Base-by-base conservation (phyloP, 345 rosid genomes). In the Camelina sativa region DNA sequence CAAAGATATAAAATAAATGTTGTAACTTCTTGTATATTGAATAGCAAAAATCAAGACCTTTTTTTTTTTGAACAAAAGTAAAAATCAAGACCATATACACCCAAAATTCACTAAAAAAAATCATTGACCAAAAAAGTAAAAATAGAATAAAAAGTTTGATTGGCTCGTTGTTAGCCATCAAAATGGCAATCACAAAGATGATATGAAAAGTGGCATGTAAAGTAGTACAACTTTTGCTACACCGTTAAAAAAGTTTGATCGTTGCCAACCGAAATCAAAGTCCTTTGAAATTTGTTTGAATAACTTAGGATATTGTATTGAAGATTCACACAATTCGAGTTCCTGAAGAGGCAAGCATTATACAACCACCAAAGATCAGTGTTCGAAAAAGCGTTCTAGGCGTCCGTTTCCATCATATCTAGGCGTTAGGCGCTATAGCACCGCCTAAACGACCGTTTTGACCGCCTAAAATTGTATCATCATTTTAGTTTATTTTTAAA, bases 81-180 rank as follows among this genome's bases (percentile, higher is more conserved):
- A 12, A 20, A 11, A 23, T 5, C 15, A 38, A 37, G 30, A 2
- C 17, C 30, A 53, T 53, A 60, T 11, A 60, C 64, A 37, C 64
- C n/a, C 28, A 3, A 59, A 10, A 59, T 37, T 35, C 9, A 19
- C 1, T 17, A 7, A 17, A 17, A 19, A 60, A 60, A 11, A 7
- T 6, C 11, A 60, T 37, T 37, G 10, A 60, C 62, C 7, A 17
- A 59, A 58, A 9, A 30, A 37, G 6, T 19, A 5, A 37, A 38
- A 17, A 60, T 60, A 60, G 16, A 37, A 25, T 19, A n/a, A 37
- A 59, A 35, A 17, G n/a, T 59, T 58, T 58, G 15, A n/a, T 34
- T 34, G 25, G 25, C 44, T 58, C 34, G 23, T 58, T 57, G 5
- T 58, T 12, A 20, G 6, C 56, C 28, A 51, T 51, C 55, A 11